Evolutionary conservation across 2,329 filamentous ascomycete genomes (phyloP), one percentile per base, ranked within the genome.

Genomic region (Verticillium zaregamsianum): DNA sequence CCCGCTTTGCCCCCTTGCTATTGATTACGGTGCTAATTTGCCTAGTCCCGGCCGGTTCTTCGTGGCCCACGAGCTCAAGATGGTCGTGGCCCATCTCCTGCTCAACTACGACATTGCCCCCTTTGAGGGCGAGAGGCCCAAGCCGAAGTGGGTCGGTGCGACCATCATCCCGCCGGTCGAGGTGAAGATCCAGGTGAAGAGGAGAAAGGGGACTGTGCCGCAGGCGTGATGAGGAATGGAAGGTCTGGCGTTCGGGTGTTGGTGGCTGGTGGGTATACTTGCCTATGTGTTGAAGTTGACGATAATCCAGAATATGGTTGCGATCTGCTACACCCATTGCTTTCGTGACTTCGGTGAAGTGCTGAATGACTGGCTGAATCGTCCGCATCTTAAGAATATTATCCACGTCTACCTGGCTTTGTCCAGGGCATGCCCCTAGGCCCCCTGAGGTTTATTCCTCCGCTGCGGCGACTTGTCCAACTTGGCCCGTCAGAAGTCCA

Each of bases 41-140:
- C 6, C 28, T 25, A 76, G 83, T 56, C 80, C 82, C 0, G 84
- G 84, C 0, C 76, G 83, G 0, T 86, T 86, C 73, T 85, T 86
- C 62, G 82, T 83, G 0, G 77, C 81, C 0, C 77, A 83, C 61
- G 82, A 85, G 68, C 72, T 84, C 15, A 86, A 86, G 68, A 82
- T 86, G 68, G 73, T 85, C 15, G 67, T 85, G 37, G 74, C 80
- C 1, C 77, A 83, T 59, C 67, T 86, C 23, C 66, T 85, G 1
- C 68, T 80, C 39, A 81, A 84, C 62, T 86, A 84, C 66, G 83
- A 86, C 31, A 71, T 84, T 61, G 78, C 79, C 65, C 75, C 71
- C 35, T 66, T 82, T 6, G 68, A 70, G 0, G 45, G 57, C 12
- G 62, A 73, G 9, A 70, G 73, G 11, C 80, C 81, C 1, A 72